These are phyloP conservation scores for Fusarium albosuccineum DNA, from an alignment of 2,329 filamentous ascomycete species.

Conservation along the genomic window DNA sequence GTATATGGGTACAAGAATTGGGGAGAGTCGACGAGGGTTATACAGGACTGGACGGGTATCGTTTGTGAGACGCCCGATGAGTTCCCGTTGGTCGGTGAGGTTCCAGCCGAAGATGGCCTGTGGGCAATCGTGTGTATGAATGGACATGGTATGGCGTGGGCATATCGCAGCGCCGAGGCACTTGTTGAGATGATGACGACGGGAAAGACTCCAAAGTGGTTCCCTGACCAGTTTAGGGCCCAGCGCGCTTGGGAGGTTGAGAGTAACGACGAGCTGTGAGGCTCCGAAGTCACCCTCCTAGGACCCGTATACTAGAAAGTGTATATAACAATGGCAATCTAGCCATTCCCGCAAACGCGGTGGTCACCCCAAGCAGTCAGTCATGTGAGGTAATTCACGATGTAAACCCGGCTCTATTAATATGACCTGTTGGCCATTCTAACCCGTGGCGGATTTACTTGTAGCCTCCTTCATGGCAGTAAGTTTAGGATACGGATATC, in stretches of 20 bases:
- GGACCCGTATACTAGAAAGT: too few species aligned
- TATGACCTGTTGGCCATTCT: too few species aligned
- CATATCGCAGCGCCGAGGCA: conserved; percentile 29
- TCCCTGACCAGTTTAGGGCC: conserved; percentile 27
- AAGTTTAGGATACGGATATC: neutral
- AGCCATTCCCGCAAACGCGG: too few species aligned
- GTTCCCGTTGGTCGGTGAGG: conserved; percentile 21
- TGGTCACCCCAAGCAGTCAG: too few species aligned
- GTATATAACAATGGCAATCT: too few species aligned
- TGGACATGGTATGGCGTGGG: conserved; percentile 29
- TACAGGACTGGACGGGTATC: conserved; percentile 30
- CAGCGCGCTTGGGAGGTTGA: conserved; percentile 24
- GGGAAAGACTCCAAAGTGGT: conserved; percentile 28
- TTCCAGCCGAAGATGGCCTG: conserved; percentile 26
- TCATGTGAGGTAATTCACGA: too few species aligned
- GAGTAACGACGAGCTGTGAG: conserved; percentile 3
- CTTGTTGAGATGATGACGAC: conserved; percentile 34
- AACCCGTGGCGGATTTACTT: too few species aligned
- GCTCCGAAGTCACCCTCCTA: too few species aligned
- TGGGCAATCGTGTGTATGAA: conserved; percentile 36
- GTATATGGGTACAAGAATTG: conserved; percentile 24
- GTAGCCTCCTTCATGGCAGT: neutral
- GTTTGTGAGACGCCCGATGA: conserved; percentile 23
- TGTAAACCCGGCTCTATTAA: too few species aligned
- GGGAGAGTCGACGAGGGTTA: conserved; percentile 20